Evolutionary conservation across 2,329 filamentous ascomycete species (phyloP).

Genomic region (Tolypocladium endophyticum): DNA sequence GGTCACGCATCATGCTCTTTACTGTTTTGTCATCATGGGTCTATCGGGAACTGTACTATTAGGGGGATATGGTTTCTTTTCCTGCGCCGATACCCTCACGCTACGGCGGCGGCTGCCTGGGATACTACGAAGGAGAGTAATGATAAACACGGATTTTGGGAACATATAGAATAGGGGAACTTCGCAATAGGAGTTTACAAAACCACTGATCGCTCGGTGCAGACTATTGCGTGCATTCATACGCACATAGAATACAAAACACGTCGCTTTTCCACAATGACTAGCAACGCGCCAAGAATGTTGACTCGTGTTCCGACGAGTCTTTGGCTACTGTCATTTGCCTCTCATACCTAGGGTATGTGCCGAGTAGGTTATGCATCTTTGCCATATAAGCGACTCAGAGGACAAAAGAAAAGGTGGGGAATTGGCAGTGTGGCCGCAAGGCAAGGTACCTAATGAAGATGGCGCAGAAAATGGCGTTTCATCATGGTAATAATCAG

Average conservation of each 20-base stretch:
- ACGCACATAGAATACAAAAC: neutral
- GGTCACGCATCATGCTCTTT: neutral
- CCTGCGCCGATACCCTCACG: slow-evolving; percentile 11
- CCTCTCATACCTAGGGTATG: no score
- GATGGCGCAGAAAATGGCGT: neutral
- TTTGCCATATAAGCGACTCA: neutral
- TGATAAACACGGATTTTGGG: slow-evolving; percentile 1
- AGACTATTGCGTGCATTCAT: neutral
- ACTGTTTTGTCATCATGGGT: slow-evolving; percentile 3
- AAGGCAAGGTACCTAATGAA: neutral
- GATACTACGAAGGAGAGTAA: slow-evolving; percentile 3
- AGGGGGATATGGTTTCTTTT: slow-evolving; percentile 10
- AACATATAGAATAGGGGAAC: neutral
- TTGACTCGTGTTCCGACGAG: neutral
- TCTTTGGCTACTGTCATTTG: neutral
- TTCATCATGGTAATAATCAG: neutral
- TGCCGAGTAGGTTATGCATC: neutral
- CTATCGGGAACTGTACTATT: slow-evolving; percentile 16
- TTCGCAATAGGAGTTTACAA: slow-evolving; percentile 5
- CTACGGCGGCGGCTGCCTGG: slow-evolving; percentile 7
- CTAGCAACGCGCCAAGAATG: neutral
- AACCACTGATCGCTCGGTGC: slow-evolving; percentile 6
- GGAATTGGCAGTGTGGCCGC: neutral
- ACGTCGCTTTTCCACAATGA: neutral
- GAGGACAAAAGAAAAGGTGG: neutral